Base-by-base conservation (phyloP, 2,329 filamentous ascomycete genomes). In the Botrytis porri region DNA sequence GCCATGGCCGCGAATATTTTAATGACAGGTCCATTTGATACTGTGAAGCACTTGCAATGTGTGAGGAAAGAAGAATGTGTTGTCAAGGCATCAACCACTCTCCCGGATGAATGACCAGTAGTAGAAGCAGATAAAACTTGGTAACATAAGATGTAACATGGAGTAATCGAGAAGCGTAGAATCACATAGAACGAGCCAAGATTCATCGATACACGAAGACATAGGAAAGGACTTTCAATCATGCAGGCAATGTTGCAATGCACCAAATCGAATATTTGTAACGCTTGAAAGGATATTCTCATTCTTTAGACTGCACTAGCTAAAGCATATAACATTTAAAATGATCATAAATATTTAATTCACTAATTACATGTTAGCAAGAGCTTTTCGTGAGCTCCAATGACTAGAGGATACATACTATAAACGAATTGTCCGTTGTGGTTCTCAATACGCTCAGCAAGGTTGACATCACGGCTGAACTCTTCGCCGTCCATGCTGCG, bases 371-470 rank as follows among this genome's bases (percentile, higher is more conserved):
- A 25, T 32, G 10, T 69, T 43, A 67, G 48, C 32, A 66, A 25
- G 25, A 8, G 7, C 35, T 7, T 12, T 20, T 22, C 5, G 2
- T 25, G 5, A 18, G 7, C 4, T 57, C 16, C 22, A 20, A 16
- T 9, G 48, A 16, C 22, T 51, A 41, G n/a, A 39, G 7, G 29
- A n/a, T 6, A 77, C 80, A 73, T 76, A 82, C 81, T 65, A 65
- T 82, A 84, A 71, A 75, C 69, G 73, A 88, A 82, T 1, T 73
- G 41, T 9, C 84, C 83, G 71, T 85, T 77, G 3, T 81, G 70
- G 77, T 85, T 85, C 62, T 76, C 75, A 66, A 85, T 80, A 29
- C 83, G 80, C 80, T 85, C 84, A 5, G 80, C 74, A 41, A 85
- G 78, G 77, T 85, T 85, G 77, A 85, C 77, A 74, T 85, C 82